Percentiles rank a stretch among this genome's conserved stretches.
Conservation (phyloP, 345 rosid species). For the Rhodomyrtus tomentosa region DNA sequence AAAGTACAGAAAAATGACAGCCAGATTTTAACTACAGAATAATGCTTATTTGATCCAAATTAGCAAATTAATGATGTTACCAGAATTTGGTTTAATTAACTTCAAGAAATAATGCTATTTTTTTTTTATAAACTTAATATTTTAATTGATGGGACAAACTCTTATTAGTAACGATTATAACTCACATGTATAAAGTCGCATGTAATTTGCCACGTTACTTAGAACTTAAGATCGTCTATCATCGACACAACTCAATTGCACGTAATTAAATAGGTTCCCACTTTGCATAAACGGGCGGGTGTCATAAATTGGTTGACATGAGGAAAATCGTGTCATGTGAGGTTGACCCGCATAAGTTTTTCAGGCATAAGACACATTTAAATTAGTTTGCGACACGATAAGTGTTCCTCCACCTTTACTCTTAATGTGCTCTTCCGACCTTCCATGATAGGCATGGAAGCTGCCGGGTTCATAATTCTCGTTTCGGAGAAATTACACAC, state of each 20-base stretch:
- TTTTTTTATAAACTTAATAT: neutral
- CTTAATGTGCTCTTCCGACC: slow-evolving; percentile 72
- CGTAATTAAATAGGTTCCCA: neutral
- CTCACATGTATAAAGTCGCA: neutral
- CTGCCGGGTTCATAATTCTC: slow-evolving; percentile 16
- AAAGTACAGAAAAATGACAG: neutral
- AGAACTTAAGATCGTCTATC: neutral
- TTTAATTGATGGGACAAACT: neutral
- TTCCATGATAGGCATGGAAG: slow-evolving; percentile 64
- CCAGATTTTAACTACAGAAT: neutral
- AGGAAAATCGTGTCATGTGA: neutral
- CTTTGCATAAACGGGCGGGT: neutral
- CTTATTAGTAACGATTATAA: neutral
- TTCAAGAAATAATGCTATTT: neutral
- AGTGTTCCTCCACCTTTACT: slow-evolving; percentile 52
- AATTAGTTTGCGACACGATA: neutral
- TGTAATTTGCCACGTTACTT: neutral
- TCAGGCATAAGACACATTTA: neutral
- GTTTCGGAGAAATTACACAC: too few relatives aligned
- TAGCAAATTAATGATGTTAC: neutral
- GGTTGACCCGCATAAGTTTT: neutral
- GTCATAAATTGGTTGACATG: neutral
- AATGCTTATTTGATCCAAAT: neutral
- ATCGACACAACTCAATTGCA: neutral
- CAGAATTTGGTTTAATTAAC: neutral